These are phyloP conservation scores for Cladophialophora chaetospira DNA, from an alignment of 2,329 filamentous ascomycete species.

Conservation along the genomic window DNA sequence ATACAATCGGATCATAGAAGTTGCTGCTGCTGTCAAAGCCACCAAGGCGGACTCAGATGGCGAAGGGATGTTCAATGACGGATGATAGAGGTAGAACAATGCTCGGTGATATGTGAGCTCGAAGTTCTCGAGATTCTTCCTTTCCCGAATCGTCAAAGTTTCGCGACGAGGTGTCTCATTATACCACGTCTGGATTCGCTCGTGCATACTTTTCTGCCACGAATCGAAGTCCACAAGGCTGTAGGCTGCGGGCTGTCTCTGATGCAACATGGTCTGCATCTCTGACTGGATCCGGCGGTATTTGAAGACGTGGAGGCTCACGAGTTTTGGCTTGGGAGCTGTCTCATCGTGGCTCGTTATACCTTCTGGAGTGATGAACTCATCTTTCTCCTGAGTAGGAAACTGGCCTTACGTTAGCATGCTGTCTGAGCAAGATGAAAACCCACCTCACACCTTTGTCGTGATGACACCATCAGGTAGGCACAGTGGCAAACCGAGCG, in stretches of 20 bases:
- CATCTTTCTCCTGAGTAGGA: constrained; percentile 12
- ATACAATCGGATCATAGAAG: constrained; percentile 17
- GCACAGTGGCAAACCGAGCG: constrained; percentile 9
- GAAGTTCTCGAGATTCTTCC: constrained; percentile 19
- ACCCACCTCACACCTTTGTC: constrained; percentile 1
- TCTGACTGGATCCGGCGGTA: constrained; percentile 22
- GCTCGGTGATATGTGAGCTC: constrained; percentile 18
- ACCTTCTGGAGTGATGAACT: constrained; percentile 10
- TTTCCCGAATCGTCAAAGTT: constrained; percentile 4
- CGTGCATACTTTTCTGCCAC: constrained; percentile 12
- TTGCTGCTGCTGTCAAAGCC: constrained; percentile 12
- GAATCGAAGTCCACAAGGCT: constrained; percentile 2
- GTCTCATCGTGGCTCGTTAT: neutral
- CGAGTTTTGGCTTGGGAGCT: constrained; percentile 2
- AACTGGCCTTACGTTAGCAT: constrained; percentile 4
- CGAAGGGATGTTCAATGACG: constrained; percentile 10
- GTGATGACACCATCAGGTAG: constrained; percentile 21
- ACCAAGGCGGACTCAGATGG: constrained; percentile 1
- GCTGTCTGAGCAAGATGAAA: neutral
- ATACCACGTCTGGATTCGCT: constrained; percentile 18
- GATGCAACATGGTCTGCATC: constrained; percentile 16
- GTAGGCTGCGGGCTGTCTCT: constrained; percentile 7
- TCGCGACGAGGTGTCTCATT: constrained; percentile 4
- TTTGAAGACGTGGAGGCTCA: constrained; percentile 13
- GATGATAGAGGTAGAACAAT: constrained; percentile 22